A percentile compares a stretch with the other conserved stretches of the same genome.
phyloP scores from a whole-genome alignment of 1,139 yeast species.

The Magnusiomyces paraingens region DNA sequence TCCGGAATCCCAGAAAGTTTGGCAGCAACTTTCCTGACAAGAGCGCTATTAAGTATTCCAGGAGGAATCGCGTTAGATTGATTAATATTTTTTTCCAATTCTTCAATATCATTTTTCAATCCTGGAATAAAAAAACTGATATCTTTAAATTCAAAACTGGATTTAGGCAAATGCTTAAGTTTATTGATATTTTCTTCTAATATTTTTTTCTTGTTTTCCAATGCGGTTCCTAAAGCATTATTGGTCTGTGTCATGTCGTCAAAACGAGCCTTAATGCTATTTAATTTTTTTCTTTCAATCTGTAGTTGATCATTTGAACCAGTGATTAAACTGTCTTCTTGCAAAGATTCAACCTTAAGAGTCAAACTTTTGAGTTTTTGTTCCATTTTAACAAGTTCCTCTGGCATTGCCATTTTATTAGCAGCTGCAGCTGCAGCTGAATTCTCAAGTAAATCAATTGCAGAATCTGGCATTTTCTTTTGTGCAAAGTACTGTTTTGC shows the following conservation, averaged over 20 bases:
- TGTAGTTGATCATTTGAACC: no score
- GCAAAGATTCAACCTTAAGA: no score
- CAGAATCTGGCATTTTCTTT: conserved; percentile 96
- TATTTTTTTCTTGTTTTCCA: no score
- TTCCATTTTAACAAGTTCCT: conserved; percentile 86
- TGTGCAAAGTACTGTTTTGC: conserved; percentile 93
- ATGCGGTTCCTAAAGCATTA: no score
- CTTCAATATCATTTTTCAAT: conserved; percentile 63
- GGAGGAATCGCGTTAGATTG: conserved; percentile 52
- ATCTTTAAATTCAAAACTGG: no score
- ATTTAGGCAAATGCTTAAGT: no score
- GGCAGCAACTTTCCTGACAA: conserved; percentile 95
- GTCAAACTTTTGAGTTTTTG: conserved; percentile 64
- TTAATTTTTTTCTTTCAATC: no score
- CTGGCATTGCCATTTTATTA: conserved; percentile 95
- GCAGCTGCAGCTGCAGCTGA: conserved; percentile 97
- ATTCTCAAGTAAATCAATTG: conserved; percentile 93
- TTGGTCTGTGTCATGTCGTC: no score
- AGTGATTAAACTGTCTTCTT: no score
- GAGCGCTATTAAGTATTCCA: conserved; percentile 89
- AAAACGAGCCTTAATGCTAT: no score
- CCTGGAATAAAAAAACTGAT: conserved; percentile 95
- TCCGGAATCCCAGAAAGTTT: conserved; percentile 96
- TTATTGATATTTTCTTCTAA: no score
- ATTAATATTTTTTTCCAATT: conserved; percentile 62